Evolutionary conservation across 371 early-diverging fungal genomes (phyloP).

Genomic region (Chytridiales sp.): DNA sequence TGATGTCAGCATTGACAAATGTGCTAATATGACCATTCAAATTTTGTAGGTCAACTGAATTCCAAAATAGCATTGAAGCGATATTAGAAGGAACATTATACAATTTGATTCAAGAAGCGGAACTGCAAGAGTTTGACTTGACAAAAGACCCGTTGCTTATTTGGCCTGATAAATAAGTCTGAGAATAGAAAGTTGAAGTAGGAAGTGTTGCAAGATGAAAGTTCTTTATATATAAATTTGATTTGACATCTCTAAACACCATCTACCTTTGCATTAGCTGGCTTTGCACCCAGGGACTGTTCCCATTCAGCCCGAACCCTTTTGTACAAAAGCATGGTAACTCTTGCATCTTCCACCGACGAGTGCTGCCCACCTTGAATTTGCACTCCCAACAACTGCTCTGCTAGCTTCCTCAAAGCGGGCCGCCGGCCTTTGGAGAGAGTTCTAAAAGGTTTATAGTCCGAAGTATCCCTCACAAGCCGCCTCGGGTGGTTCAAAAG

Average conservation of each 20-base stretch:
- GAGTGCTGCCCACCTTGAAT: conserved; percentile 91
- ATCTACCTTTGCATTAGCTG: too few relatives aligned
- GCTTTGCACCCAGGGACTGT: too few relatives aligned
- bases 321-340: conserved; percentile 85
- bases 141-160: conserved; percentile 23
- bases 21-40: not conserved
- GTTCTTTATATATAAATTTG: too few relatives aligned
- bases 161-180: conserved; percentile 50
- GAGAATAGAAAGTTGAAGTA: too few relatives aligned
- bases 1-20: not conserved
- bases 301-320: conserved; percentile 85
- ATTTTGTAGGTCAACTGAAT: conserved; percentile 29
- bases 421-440: conserved; percentile 68
- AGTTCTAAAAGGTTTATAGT: conserved; percentile 71
- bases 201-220: too few relatives aligned
- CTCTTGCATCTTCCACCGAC: conserved; percentile 90
- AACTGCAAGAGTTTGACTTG: conserved; percentile 43
- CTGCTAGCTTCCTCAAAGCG: conserved; percentile 73
- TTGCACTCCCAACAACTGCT: conserved; percentile 66
- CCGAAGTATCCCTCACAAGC: conserved; percentile 81
- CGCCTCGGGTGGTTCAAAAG: conserved; percentile 76
- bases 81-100: conserved; percentile 45
- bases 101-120: conserved; percentile 50
- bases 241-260: too few relatives aligned
- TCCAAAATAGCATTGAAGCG: conserved; percentile 38